Base-by-base conservation (phyloP, 192 early-diverging fungal genomes). In the Pilobolus umbonatus region DNA sequence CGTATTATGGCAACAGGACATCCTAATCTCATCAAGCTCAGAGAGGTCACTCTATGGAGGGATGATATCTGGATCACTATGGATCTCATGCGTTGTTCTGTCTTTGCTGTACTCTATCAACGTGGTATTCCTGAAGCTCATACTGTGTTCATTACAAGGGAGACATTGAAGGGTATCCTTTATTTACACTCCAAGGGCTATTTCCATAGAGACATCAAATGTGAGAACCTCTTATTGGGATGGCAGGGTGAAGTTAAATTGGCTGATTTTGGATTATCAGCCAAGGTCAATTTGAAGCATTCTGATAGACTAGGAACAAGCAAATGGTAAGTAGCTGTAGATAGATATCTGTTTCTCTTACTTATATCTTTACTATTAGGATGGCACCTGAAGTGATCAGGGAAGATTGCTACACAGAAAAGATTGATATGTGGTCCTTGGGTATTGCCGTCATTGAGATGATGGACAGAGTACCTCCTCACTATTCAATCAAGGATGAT, bases 311-410 rank as follows among this genome's bases (percentile, higher is more conserved):
- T 73, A 30, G 71, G 71, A 6, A 73, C 71, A 14, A 67, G 64
- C 50, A 67, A 67, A 60, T 73, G 71, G 71, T 59, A 59, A 59
- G 26, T 8, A 11, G 21, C 28, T 45, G 30, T 7, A 42, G n/a
- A n/a, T n/a, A n/a, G n/a, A n/a, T n/a, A n/a, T 29, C 50, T 21
- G 7, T 43, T 17, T 57, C 25, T 57, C 17, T 45, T 25, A n/a
- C 14, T 46, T 58, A 5, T 19, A 8, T 30, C 45, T 43, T 44
- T 36, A 26, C n/a, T 57, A n/a, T 30, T 48, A 59, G 57, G 57
- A 79, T 79, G 77, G 77, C 77, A 17, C 77, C 77, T 32, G 77
- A 79, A 61, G 71, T 79, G 30, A 66, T 79, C 43, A 52, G 50
- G 28, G 68, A 73, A 29, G 62, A 77, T 45, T 55, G 55, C 46